These are phyloP conservation scores for Strigomonas galati DNA, from an alignment of 208 protist species.

Conservation along the genomic window DNA sequence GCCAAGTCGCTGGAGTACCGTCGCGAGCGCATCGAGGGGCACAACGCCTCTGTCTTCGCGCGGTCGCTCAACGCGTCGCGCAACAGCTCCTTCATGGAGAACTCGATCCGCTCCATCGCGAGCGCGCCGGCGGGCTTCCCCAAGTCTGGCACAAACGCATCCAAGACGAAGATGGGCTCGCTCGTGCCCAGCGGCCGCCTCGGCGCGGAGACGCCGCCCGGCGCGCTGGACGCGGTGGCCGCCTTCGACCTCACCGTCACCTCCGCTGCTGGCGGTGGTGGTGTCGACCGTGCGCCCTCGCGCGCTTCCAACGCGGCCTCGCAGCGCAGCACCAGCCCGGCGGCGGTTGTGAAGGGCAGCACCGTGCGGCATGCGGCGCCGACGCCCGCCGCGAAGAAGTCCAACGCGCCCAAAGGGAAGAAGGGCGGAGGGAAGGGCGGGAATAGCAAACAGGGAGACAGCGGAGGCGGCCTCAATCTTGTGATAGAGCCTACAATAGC, in stretches of 20 bases:
- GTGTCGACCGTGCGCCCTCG: not conserved
- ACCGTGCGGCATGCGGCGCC: slow-evolving; percentile 1
- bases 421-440: not conserved
- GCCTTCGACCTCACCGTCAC: slow-evolving; percentile 7
- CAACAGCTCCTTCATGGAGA: slow-evolving; percentile 34
- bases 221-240: not conserved
- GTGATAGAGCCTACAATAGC: not conserved
- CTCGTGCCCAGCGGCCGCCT: slow-evolving; percentile 21
- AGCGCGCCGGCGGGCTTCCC: slow-evolving; percentile 21
- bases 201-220: slow-evolving; percentile 4
- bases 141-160: slow-evolving; percentile 16
- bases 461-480: not conserved
- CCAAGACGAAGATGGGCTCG: slow-evolving; percentile 20
- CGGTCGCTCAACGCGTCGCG: slow-evolving; percentile 45
- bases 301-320: not conserved
- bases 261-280: slow-evolving; percentile 5
- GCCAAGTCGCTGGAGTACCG: slow-evolving; percentile 28
- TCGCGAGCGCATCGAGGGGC: slow-evolving; percentile 41
- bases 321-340: slow-evolving; percentile 9
- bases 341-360: slow-evolving; percentile 1
- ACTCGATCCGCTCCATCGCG: slow-evolving; percentile 22
- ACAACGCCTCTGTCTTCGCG: slow-evolving; percentile 34
- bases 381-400: not conserved
- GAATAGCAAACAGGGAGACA: not conserved
- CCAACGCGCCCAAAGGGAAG: not conserved